These are phyloP conservation scores for Emergomyces africanus DNA, from an alignment of 2,329 filamentous ascomycete genomes.

Conservation along the genomic window DNA sequence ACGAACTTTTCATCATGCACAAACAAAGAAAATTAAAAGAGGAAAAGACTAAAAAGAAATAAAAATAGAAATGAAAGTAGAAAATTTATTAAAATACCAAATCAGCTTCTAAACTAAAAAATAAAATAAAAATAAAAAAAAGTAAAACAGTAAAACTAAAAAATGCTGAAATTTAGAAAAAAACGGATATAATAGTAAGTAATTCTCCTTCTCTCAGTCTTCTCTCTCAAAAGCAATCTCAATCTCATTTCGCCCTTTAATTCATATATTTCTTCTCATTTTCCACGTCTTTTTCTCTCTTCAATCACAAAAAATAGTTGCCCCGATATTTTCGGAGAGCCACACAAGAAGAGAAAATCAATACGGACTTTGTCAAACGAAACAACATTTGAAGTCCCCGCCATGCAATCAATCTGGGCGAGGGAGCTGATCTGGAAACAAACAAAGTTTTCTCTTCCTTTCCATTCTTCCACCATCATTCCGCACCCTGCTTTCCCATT, in stretches of 20 bases:
- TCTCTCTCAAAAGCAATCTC: neutral
- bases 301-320: neutral
- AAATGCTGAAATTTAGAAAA: too few species aligned
- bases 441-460: neutral
- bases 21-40: too few species aligned
- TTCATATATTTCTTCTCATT: neutral
- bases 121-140: too few species aligned
- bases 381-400: neutral
- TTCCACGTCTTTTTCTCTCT: neutral
- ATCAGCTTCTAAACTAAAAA: too few species aligned
- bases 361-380: neutral
- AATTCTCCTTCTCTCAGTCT: neutral
- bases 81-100: too few species aligned
- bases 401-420: neutral
- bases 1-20: too few species aligned
- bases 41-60: too few species aligned
- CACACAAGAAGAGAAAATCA: neutral
- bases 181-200: neutral
- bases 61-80: too few species aligned
- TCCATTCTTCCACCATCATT: neutral
- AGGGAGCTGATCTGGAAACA: neutral
- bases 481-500: neutral
- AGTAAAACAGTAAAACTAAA: too few species aligned
- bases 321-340: neutral
- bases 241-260: neutral